phyloP scores from a whole-genome alignment of 2,329 filamentous ascomycete species.

The Scedosporium minutisporum region DNA sequence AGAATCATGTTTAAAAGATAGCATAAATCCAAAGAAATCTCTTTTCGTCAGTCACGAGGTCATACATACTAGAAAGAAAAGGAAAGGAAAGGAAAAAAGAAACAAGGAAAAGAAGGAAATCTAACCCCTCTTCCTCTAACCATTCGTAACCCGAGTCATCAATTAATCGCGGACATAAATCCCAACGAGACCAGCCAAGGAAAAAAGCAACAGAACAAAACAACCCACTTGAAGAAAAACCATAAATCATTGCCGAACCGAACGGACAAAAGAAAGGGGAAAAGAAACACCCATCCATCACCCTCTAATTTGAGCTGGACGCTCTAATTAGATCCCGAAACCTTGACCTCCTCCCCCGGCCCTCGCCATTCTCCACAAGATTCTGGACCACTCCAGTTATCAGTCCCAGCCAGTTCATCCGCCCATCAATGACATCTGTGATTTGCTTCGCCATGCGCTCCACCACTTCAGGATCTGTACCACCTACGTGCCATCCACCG shows the following conservation, averaged over 20 bases:
- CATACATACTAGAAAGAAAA: not conserved
- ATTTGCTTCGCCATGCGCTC: conserved; percentile 25
- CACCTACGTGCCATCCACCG: conserved; percentile 35
- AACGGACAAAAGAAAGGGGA: not conserved
- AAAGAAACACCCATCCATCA: not conserved
- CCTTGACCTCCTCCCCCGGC: not conserved
- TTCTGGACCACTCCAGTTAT: not conserved
- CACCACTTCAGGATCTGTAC: conserved; percentile 31
- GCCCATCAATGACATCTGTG: conserved; percentile 18
- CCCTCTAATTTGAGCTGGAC: not conserved
- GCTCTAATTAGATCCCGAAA: not conserved
- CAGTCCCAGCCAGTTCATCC: conserved; percentile 12
- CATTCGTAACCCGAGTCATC: not conserved
- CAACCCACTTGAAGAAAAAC: not conserved
- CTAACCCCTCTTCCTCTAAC: not conserved
- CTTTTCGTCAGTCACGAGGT: not conserved
- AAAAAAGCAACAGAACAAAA: not conserved
- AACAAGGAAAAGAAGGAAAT: not conserved
- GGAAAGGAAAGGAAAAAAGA: not conserved
- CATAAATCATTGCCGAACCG: too few species aligned
- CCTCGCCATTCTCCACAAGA: not conserved
- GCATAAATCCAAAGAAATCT: not conserved
- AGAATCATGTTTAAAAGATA: too few species aligned
- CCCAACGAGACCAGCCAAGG: not conserved
- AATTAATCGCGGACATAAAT: not conserved